Evolutionary conservation across 2,329 filamentous ascomycete species (phyloP), one percentile per base, ranked within the genome.

Genomic region (Elsinoe necatrix): DNA sequence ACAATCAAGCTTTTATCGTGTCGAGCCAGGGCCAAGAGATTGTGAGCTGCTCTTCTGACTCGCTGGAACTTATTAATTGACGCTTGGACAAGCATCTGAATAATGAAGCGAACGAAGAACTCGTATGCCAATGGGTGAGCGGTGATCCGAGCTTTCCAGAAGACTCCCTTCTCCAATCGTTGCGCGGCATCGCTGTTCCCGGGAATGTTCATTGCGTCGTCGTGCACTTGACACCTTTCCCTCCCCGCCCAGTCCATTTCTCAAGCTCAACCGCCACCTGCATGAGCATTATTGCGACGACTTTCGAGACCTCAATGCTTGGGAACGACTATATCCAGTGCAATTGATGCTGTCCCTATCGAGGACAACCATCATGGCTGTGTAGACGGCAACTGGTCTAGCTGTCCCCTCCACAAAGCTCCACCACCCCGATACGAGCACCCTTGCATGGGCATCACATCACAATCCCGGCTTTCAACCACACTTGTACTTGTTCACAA

Each of bases 171-270:
- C 29, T 52, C 48, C 48, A 52, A 52, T 52, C 48, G 37, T 29
- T 31, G 23, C 43, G 27, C 43, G 45, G 27, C 45, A 34, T 21
- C 45, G 9, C 21, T 20, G 14, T 37, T 14, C 48, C 48, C 31
- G 48, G 48, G 48, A 23, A 52, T 52, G 48, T 39, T 31, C 48
- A 52, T 52, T 52, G 31, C 48, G 48, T 52, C 31, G 48, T 52
- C 21, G 16, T 37, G 29, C 48, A 34, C 48, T 37, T 23, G 48
- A 52, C 48, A 52, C 48, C 48, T 52, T 52, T 52, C 48, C 31
- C 29, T 31, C 31, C 11, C 11, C 4, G 16, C 11, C 11, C 4
- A 31, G 8, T 52, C 48, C n/a, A 23, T 25, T 16, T 16, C 23
- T 25, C 21, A 12, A 20, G 12, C 9, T 25, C 48, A 52, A 52